These are phyloP conservation scores for Candida taoyuanica DNA, from an alignment of 805 yeast species.

Conservation along the genomic window DNA sequence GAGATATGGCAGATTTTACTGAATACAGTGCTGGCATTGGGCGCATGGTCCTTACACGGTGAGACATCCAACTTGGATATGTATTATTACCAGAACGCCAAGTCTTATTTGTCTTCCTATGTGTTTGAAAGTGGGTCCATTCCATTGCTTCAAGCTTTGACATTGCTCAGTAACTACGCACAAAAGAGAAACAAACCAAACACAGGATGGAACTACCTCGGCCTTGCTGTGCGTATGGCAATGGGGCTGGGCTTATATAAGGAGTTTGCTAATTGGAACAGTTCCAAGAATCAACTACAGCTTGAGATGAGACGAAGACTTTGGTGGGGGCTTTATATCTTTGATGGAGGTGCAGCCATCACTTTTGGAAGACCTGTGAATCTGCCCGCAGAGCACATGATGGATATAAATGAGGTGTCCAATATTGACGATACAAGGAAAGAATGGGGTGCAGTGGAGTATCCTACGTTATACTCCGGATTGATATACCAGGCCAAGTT, in stretches of 20 bases:
- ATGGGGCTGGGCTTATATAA: constrained; percentile 58
- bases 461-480: constrained; percentile 57
- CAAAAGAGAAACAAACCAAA: constrained; percentile 64
- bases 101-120: constrained; percentile 37
- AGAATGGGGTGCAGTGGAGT: constrained; percentile 22
- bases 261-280: constrained; percentile 41
- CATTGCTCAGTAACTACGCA: constrained; percentile 53
- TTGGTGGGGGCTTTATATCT: constrained; percentile 66
- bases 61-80: constrained; percentile 48
- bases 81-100: constrained; percentile 51
- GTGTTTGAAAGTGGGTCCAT: constrained; percentile 59
- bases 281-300: constrained; percentile 37
- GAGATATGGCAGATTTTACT: constrained; percentile 50
- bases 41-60: constrained; percentile 62
- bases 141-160: constrained; percentile 47
- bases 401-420: constrained; percentile 47
- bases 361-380: constrained; percentile 63
- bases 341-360: constrained; percentile 60
- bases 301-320: constrained; percentile 54
- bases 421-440: constrained; percentile 40
- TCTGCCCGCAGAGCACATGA: constrained; percentile 41
- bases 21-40: constrained; percentile 59
- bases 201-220: constrained; percentile 65
- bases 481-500: constrained; percentile 51
- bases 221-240: constrained; percentile 64